These are phyloP conservation scores for Calycina marina DNA, from an alignment of 2,329 filamentous ascomycete species.

Conservation along the genomic window DNA sequence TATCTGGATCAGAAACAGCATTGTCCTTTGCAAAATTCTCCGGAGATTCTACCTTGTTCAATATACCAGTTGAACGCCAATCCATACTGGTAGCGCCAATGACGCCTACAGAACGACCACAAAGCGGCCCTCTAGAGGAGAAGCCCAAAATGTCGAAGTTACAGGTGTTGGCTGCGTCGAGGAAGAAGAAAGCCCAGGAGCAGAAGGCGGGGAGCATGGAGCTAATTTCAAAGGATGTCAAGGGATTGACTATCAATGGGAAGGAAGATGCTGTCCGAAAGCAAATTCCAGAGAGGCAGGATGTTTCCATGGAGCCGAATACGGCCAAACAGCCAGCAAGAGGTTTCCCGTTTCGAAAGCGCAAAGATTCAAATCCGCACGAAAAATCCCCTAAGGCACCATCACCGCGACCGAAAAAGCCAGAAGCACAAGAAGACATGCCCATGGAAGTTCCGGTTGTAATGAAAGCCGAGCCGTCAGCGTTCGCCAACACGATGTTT, in stretches of 20 bases:
- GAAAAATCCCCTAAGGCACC: conserved; percentile 15
- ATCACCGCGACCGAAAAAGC: conserved; percentile 2
- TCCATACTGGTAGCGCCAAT: conserved; percentile 49
- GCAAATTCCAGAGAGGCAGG: conserved; percentile 4
- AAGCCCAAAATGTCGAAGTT: conserved; percentile 74
- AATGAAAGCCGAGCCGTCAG: conserved; percentile 23
- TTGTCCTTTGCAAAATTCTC: conserved; percentile 56
- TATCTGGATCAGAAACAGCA: too few species aligned
- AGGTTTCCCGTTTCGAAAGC: conserved; percentile 20
- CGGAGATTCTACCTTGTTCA: conserved; percentile 72
- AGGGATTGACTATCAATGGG: conserved; percentile 17
- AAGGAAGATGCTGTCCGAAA: conserved; percentile 10
- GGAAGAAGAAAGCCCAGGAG: conserved; percentile 68
- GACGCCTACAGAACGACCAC: conserved; percentile 47
- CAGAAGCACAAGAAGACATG: conserved; percentile 2
- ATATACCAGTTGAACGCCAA: conserved; percentile 50
- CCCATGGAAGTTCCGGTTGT: conserved; percentile 7
- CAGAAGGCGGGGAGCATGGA: conserved; percentile 30
- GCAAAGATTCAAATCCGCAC: conserved; percentile 21
- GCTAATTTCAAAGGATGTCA: conserved; percentile 4
- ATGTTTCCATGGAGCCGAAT: background rate
- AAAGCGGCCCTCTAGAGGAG: conserved; percentile 58
- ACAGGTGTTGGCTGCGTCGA: conserved; percentile 72
- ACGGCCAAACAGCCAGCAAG: conserved; percentile 5
- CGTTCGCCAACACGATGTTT: conserved; percentile 29